Conservation (phyloP, 2,329 filamentous ascomycete genomes). For the Trichoderma oligosporum region DNA sequence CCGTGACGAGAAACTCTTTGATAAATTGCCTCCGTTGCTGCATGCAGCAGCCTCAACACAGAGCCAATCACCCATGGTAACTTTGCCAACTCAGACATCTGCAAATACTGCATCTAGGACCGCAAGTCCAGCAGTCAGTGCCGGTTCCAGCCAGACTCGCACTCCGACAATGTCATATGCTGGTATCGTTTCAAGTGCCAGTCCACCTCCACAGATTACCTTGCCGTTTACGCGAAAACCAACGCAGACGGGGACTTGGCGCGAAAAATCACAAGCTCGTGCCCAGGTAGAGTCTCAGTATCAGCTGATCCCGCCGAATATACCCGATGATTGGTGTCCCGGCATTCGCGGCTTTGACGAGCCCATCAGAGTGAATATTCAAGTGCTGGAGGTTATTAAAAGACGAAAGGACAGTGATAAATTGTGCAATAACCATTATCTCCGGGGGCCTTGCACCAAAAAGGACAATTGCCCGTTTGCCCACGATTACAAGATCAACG, state of each 20-base stretch:
- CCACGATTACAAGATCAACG: slow-evolving; percentile 51
- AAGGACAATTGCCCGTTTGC: slow-evolving; percentile 54
- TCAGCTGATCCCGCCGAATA: slow-evolving; percentile 28
- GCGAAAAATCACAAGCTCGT: slow-evolving; percentile 29
- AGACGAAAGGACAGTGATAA: slow-evolving; percentile 53
- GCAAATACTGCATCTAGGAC: slow-evolving; percentile 8
- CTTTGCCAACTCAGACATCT: background rate
- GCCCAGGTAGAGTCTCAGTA: slow-evolving; percentile 35
- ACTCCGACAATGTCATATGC: slow-evolving; percentile 37
- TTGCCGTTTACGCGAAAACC: slow-evolving; percentile 38
- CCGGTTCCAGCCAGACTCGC: slow-evolving; percentile 17
- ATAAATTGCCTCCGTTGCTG: slow-evolving; percentile 26
- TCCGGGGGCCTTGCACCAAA: slow-evolving; percentile 55
- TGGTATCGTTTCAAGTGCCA: slow-evolving; percentile 39
- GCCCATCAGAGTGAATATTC: slow-evolving; percentile 44
- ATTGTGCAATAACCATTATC: slow-evolving; percentile 60
- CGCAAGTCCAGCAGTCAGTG: slow-evolving; percentile 21
- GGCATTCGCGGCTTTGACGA: slow-evolving; percentile 53
- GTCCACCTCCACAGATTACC: slow-evolving; percentile 40
- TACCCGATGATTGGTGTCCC: slow-evolving; percentile 47
- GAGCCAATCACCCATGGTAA: background rate
- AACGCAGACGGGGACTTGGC: background rate
- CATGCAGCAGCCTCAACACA: background rate
- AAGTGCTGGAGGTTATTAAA: slow-evolving; percentile 52
- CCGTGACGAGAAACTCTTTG: slow-evolving; percentile 49